phyloP scores from a whole-genome alignment of 129 eudicot genomes.

The Scalesia atractyloides region DNA sequence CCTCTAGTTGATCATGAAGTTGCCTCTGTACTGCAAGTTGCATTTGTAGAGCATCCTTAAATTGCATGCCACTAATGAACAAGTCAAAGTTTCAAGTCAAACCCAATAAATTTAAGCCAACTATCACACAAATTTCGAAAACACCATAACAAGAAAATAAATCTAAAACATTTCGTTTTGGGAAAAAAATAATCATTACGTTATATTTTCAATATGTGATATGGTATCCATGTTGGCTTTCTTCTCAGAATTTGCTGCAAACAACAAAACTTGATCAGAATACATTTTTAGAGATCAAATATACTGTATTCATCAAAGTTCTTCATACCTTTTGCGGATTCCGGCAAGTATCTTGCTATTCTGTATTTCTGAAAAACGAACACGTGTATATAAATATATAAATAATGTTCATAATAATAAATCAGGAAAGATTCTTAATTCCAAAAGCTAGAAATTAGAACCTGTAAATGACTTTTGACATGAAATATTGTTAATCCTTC shows the following conservation, averaged over 20 bases:
- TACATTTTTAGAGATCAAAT: neutral
- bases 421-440: conserved; percentile 9
- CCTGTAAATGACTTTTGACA: conserved; percentile 97
- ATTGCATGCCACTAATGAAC: conserved; percentile 55
- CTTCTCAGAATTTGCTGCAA: conserved; percentile 62
- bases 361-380: conserved; percentile 69
- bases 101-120: neutral
- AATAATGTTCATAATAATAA: neutral
- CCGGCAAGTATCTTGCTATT: conserved; percentile 75
- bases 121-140: neutral
- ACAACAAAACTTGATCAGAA: neutral
- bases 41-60: conserved; percentile 73
- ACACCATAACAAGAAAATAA: neutral
- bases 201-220: conserved; percentile 49
- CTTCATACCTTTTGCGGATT: conserved; percentile 61
- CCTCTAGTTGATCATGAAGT: conserved; percentile 90
- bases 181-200: conserved; percentile 41
- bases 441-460: conserved; percentile 14
- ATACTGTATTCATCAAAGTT: neutral
- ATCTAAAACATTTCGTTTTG: neutral
- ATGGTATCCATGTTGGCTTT: conserved; percentile 33
- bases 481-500: conserved; percentile 89
- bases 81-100: conserved; percentile 8
- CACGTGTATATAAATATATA: neutral
- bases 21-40: conserved; percentile 78